Evolutionary conservation across 225 moss, liverwort and hornwort genomes (phyloP).

Genomic region (Marchantia paleacea): DNA sequence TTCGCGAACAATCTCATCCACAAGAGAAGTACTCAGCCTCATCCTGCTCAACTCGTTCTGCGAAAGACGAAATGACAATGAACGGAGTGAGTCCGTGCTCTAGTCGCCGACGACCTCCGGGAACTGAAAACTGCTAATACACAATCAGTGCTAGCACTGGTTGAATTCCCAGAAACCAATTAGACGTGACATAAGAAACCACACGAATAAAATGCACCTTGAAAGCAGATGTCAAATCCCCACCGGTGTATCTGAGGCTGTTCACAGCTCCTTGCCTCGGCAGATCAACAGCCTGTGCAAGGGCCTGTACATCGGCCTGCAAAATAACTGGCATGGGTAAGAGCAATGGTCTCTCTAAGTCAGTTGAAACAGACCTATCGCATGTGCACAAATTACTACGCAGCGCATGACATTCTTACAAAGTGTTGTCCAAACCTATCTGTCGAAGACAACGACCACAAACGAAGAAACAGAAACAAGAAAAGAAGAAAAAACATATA

Average conservation of each 20-base stretch:
- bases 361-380: not conserved
- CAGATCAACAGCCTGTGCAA: constrained; percentile 63
- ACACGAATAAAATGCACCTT: constrained; percentile 45
- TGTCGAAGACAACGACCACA: not conserved
- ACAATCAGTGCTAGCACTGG: not conserved
- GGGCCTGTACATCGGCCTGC: constrained; percentile 68
- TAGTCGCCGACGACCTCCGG: not conserved
- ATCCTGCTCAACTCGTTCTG: constrained; percentile 79
- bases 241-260: constrained; percentile 65
- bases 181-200: not conserved
- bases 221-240: constrained; percentile 61
- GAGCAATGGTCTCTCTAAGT: not conserved
- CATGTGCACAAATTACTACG: not conserved
- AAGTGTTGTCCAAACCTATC: not conserved
- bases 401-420: not conserved
- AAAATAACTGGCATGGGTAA: not conserved
- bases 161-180: not conserved
- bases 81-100: not conserved
- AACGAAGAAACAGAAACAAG: not conserved
- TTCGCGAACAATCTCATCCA: constrained; percentile 74
- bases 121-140: not conserved
- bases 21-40: constrained; percentile 51
- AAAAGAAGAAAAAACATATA: not conserved
- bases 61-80: constrained; percentile 22
- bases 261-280: constrained; percentile 70